These are phyloP conservation scores for Delitschia confertaspora DNA, from an alignment of 495 filamentous ascomycete genomes.

Conservation along the genomic window DNA sequence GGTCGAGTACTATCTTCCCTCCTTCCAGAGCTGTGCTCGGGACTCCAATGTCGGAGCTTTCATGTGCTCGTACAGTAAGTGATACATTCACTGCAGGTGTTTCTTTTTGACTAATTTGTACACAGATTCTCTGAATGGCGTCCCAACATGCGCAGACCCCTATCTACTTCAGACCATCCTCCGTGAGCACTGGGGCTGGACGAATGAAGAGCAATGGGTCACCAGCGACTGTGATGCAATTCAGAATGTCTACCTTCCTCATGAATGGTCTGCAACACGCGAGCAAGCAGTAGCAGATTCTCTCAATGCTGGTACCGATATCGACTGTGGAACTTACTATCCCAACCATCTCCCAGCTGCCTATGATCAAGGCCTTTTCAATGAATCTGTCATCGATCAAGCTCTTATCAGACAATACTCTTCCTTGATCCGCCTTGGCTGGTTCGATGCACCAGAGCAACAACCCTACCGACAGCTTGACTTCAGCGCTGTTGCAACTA, in stretches of 20 bases:
- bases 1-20: constrained; percentile 46
- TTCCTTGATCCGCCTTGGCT: constrained; percentile 48
- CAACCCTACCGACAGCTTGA: constrained; percentile 43
- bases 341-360: constrained; percentile 43
- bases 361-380: constrained; percentile 41
- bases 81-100: too few species aligned
- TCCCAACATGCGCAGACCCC: constrained; percentile 47
- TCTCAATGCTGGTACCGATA: constrained; percentile 53
- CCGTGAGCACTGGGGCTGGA: constrained; percentile 45
- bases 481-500: constrained; percentile 46
- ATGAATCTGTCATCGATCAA: constrained; percentile 43
- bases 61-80: constrained; percentile 51
- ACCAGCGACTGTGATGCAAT: constrained; percentile 51
- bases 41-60: constrained; percentile 49
- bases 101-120: neutral
- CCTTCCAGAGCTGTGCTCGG: constrained; percentile 44
- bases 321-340: constrained; percentile 53
- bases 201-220: constrained; percentile 46
- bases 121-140: constrained; percentile 47
- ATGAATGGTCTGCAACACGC: constrained; percentile 43
- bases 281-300: constrained; percentile 44
- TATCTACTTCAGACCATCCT: constrained; percentile 52
- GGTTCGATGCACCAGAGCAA: constrained; percentile 46
- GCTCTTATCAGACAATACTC: constrained; percentile 49
- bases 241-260: constrained; percentile 48